Evolutionary conservation across 257 asterid species (phyloP).

Genomic region (Solanum verrucosum): DNA sequence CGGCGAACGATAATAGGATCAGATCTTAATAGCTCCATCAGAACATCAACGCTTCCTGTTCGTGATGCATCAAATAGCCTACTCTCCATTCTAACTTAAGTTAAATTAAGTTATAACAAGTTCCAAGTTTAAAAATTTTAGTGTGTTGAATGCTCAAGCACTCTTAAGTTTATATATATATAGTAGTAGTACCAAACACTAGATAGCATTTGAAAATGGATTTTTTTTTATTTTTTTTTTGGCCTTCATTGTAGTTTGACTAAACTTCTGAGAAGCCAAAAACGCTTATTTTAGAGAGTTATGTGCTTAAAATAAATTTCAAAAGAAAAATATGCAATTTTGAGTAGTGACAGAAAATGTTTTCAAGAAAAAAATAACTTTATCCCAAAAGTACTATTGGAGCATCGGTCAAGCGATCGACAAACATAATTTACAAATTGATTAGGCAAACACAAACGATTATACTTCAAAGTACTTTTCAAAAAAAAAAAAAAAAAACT

Average conservation of each 20-base stretch:
- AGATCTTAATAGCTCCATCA: not conserved
- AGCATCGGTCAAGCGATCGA: not conserved
- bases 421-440: not conserved
- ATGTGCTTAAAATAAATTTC: fast-evolving
- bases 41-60: not conserved
- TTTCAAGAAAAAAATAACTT: not conserved
- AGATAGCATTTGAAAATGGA: not conserved
- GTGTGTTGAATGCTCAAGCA: not conserved
- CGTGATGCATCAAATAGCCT: not conserved
- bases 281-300: not conserved
- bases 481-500: too few relatives aligned
- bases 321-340: not conserved
- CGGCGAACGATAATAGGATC: not conserved
- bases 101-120: not conserved
- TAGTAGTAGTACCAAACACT: not conserved
- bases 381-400: not conserved
- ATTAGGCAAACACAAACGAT: not conserved
- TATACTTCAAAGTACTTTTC: not conserved
- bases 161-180: not conserved
- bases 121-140: not conserved
- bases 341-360: not conserved
- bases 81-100: not conserved
- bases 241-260: not conserved
- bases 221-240: not conserved
- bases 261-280: not conserved